Base-by-base conservation (phyloP, 1,284 basidiomycete species). In the Puccinia novopanici region DNA sequence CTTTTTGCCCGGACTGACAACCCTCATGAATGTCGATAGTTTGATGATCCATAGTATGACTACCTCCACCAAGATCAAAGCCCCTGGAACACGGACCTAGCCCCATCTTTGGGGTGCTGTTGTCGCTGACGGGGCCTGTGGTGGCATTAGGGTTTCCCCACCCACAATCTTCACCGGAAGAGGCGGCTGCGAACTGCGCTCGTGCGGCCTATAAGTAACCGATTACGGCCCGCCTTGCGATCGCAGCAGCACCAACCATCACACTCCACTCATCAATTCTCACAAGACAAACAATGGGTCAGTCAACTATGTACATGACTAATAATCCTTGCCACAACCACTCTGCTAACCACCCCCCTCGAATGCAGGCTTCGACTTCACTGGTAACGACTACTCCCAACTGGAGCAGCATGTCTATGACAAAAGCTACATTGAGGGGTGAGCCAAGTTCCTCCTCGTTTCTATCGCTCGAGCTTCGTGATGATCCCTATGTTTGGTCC, bases 401-500 rank as follows among this genome's bases (percentile, higher is more conserved):
- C 40, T 78, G 30, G 75, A 78, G 65, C 75, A 78, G 27, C 75
- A 78, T 57, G 27, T 78, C 17, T 61, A 54, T 30, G 75, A 78
- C 65, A 78, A 78, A 40, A 78, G 75, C 55, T 78, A 78, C 65
- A 78, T 78, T n/a, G 75, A 78, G 42, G 75, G 75, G 75, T 78
- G 19, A 45, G 65, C 63, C 65, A 19, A n/a, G 30, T 34, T 77
- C 57, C 70, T 72, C 74, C 78, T 71, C 71, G 73, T 79, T 82
- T 81, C 72, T 84, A 80, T 61, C 80, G 37, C 19, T 75, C 75
- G 30, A 67, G 57, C 83, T 59, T 68, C 67, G 59, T 82, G 85
- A 70, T 75, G 61, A 70, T 67, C 70, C 57, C 27, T 37, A 40
- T 17, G 67, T 72, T 93, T 95, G 93, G 93, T 95, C 93, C 93